Evolutionary conservation across 345 rosid genomes (phyloP).

Genomic region (Aegle marmelos): DNA sequence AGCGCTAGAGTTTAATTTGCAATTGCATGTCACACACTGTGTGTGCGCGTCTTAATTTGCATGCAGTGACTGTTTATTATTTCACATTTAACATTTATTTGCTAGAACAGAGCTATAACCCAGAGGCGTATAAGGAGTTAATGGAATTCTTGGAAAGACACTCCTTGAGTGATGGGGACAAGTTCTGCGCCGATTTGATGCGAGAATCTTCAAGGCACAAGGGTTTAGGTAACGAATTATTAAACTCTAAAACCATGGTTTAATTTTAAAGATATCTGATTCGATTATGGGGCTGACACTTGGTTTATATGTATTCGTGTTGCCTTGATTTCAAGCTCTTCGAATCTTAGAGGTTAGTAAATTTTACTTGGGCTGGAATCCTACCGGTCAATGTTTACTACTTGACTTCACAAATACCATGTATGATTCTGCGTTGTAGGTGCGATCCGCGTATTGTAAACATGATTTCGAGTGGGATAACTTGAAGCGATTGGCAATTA

Average conservation of each 20-base stretch:
- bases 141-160: conserved; percentile 54
- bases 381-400: not conserved
- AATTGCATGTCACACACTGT: no score
- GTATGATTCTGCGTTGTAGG: conserved; percentile 33
- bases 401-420: not conserved
- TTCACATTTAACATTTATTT: conserved; percentile 10
- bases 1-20: no score
- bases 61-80: not conserved
- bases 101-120: conserved; percentile 69
- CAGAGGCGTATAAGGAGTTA: conserved; percentile 69
- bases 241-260: no score
- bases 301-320: not conserved
- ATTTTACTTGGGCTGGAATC: not conserved
- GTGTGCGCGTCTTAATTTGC: no score
- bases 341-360: conserved; percentile 69
- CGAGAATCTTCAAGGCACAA: conserved; percentile 71
- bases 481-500: conserved; percentile 45
- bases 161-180: conserved; percentile 76
- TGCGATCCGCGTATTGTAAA: conserved; percentile 78
- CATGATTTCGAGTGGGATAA: conserved; percentile 91
- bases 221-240: conserved; percentile 44
- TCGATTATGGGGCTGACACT: not conserved
- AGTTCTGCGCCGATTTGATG: conserved; percentile 71
- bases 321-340: conserved; percentile 41
- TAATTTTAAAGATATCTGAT: not conserved